Evolutionary conservation across 2,329 filamentous ascomycete species (phyloP).

Genomic region (Fusarium sororula): DNA sequence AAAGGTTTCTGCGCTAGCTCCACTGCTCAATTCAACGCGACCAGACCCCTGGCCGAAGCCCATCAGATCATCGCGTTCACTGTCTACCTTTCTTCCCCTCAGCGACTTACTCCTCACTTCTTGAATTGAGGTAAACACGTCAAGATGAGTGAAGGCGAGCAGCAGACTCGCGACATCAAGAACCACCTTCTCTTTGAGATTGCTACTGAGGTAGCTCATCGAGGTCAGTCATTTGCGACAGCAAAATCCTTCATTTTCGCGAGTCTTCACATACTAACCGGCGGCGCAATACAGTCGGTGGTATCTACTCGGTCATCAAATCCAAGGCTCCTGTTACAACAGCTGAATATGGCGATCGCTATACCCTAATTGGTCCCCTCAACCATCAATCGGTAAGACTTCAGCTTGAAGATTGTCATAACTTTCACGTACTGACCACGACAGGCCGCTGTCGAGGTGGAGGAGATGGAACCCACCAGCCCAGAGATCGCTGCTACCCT

Average conservation of each 20-base stretch:
- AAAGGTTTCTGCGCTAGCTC: conserved; percentile 9
- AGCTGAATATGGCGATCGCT: conserved; percentile 97
- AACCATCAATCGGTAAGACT: conserved; percentile 84
- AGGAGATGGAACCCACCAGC: conserved; percentile 86
- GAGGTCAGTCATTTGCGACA: conserved; percentile 67
- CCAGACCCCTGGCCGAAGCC: conserved; percentile 12
- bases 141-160: conserved; percentile 59
- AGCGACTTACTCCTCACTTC: conserved; percentile 6
- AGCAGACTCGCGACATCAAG: conserved; percentile 77
- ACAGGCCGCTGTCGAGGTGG: conserved; percentile 96
- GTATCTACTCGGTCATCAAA: conserved; percentile 99
- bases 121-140: conserved; percentile 14
- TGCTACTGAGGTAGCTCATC: conserved; percentile 95
- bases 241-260: conserved; percentile 10
- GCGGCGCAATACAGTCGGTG: conserved; percentile 72
- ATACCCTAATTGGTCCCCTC: conserved; percentile 93
- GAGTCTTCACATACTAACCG: conserved; percentile 23
- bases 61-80: conserved; percentile 35
- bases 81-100: conserved; percentile 12
- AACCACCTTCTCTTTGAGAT: conserved; percentile 97
- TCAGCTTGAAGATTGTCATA: background rate
- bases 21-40: conserved; percentile 14
- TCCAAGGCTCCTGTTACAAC: conserved; percentile 98
- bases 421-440: conserved; percentile 12
- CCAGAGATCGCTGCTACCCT: conserved; percentile 85